Evolutionary conservation across 345 rosid species (phyloP).

Genomic region (Syzygium aqueum): DNA sequence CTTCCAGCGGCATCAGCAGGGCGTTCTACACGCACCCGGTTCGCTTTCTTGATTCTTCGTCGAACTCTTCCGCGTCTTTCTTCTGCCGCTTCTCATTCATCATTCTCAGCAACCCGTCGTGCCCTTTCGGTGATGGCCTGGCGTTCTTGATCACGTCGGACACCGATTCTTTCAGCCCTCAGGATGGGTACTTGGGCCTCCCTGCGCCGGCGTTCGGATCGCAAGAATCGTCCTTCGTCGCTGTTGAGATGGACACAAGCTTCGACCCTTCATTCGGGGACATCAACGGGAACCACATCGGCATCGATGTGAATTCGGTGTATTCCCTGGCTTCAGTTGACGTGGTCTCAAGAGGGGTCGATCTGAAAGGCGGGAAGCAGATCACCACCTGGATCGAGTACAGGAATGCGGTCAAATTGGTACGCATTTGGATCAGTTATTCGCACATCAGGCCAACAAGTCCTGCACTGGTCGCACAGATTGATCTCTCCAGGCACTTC

Average conservation of each 20-base stretch:
- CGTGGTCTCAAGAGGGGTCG: slow-evolving; percentile 34
- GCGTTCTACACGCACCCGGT: slow-evolving; percentile 13
- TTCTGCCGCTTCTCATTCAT: background rate
- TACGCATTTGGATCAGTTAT: slow-evolving; percentile 58
- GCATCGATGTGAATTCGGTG: slow-evolving; percentile 43
- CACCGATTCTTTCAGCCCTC: slow-evolving; percentile 52
- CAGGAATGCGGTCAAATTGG: slow-evolving; percentile 34
- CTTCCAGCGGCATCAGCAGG: background rate
- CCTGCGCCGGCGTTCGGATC: slow-evolving; percentile 31
- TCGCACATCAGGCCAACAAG: slow-evolving; percentile 34
- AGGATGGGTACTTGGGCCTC: slow-evolving; percentile 59
- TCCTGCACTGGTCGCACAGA: slow-evolving; percentile 46
- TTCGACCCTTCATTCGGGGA: slow-evolving; percentile 49
- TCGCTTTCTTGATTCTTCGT: slow-evolving; percentile 37
- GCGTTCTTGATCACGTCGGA: slow-evolving; percentile 74
- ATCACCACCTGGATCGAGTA: slow-evolving; percentile 79
- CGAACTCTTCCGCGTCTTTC: background rate
- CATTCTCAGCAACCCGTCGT: slow-evolving; percentile 37
- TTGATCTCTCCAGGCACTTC: slow-evolving; percentile 48
- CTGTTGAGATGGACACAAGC: slow-evolving; percentile 73
- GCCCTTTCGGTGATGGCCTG: slow-evolving; percentile 71
- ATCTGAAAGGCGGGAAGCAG: slow-evolving; percentile 47
- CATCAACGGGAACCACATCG: slow-evolving; percentile 55
- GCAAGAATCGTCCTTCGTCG: slow-evolving; percentile 43
- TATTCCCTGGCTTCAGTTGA: slow-evolving; percentile 51